Evolutionary conservation across 1,284 basidiomycete genomes (phyloP), one percentile per base, ranked within the genome.

Genomic region (Ustilago curta): DNA sequence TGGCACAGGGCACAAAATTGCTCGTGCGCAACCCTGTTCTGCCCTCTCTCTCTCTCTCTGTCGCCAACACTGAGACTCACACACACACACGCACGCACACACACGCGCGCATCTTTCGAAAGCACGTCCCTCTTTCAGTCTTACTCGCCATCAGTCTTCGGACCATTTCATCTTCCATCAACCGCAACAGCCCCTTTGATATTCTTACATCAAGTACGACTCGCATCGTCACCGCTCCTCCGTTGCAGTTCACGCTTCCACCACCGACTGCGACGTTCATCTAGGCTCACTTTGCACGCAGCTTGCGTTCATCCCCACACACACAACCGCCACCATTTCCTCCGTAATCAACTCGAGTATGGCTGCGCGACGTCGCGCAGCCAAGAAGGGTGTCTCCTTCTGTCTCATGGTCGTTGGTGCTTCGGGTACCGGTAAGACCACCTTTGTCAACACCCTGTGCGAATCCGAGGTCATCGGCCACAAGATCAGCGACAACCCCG

Each of bases 401-500:
- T 84, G 81, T 62, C 75, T 84, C 47, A 84, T 84, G 83, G 83
- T 84, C 35, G 83, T 84, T 32, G 83, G 83, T 23, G 80, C 83
- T n/a, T 79, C 76, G 43, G 83, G 83, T 23, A 83, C 80, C 32
- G 83, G 80, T 21, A 84, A 85, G 71, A 85, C 78, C 50, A 85
- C 78, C 35, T 82, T 80, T 52, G 80, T 78, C 62, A 85, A 83
- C 80, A 84, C 78, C n/a, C 71, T 80, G 42, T 85, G 87, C 53
- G 85, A 86, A 48, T 81, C 80, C 40, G 86, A 86, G 73, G 87
- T 86, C 27, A 83, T 86, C 56, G 84, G 85, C 59, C 87, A 96
- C 88, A 95, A 95, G 87, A 88, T 93, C 56, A 90, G 90, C 71
- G 93, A 96, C 85, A 90, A 91, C 80, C 91, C 94, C 12, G 92